Evolutionary conservation across 345 rosid genomes (phyloP), one percentile per base, ranked within the genome.

Genomic region (Nasturtium officinale): DNA sequence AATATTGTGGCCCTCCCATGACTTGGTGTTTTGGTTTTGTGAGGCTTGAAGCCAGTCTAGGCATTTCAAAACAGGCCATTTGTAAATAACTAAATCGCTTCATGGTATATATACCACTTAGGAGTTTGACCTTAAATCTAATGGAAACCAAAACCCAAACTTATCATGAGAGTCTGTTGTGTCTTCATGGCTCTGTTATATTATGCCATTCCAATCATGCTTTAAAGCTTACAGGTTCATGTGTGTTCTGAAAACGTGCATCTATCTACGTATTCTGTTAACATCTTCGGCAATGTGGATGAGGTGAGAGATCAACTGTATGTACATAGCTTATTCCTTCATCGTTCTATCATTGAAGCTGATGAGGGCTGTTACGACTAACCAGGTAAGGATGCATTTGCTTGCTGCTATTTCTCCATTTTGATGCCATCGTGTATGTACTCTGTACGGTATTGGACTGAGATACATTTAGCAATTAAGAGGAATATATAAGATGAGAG

Each of bases 1-100:
- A 33, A 76, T 17, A 45, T 16, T 76, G 70, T 62, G 75, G 54
- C 75, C 46, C 37, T 62, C 28, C 35, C 61, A 52, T 69, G 62
- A 16, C 52, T 51, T 21, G 1, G 23, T 45, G 55, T 61, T 76
- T 68, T 63, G 66, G 67, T 70, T 69, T 77, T 70, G 46, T 64
- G 65, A 63, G 71, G 71, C n/a, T 63, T 46, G 38, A 56, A 70
- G 35, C 46, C 71, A 26, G 61, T 64, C 72, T 56, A 77, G 67
- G 53, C 25, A 53, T 53, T 68, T 17, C 33, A 52, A 61, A 53
- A 48, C 38, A 21, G n/a, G 58, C 30, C 23, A 54, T 76, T 18
- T 62, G 79, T 69, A 61, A 13, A 55, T 63, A 69, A 54, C 71
- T 46, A 40, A 68, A 15, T 69, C 59, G 65, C 30, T 25, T 76